Evolutionary conservation across 2,329 filamentous ascomycete species (phyloP).

Genomic region (Fusarium neocosmosporiellum): DNA sequence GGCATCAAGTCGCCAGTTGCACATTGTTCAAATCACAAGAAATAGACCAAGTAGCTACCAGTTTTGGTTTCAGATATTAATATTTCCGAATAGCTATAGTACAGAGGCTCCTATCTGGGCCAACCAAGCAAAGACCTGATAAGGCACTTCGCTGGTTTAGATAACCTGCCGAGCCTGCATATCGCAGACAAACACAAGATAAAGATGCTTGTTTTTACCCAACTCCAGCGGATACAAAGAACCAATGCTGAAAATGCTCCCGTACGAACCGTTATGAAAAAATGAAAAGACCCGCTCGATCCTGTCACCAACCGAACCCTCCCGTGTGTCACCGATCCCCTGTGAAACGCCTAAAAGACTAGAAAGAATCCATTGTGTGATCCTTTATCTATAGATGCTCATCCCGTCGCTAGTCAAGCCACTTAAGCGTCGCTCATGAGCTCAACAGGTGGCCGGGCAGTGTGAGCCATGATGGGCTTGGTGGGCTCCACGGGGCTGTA

Average conservation of each 20-base stretch:
- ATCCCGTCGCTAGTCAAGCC: background rate
- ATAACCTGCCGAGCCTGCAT: conserved; percentile 6
- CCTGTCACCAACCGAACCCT: conserved; percentile 11
- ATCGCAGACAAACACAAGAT: conserved; percentile 11
- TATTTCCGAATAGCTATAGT: conserved; percentile 22
- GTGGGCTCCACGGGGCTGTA: conserved; percentile 55
- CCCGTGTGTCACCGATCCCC: conserved; percentile 2
- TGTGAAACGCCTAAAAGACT: conserved; percentile 37
- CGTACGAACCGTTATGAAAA: conserved; percentile 12
- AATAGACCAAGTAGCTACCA: background rate
- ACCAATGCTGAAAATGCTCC: conserved; percentile 36
- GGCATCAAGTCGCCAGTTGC: background rate
- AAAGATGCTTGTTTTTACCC: conserved; percentile 33
- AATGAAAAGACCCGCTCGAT: conserved; percentile 6
- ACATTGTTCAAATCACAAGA: background rate
- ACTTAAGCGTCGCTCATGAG: conserved; percentile 63
- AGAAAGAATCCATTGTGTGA: background rate
- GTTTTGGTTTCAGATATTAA: conserved; percentile 25
- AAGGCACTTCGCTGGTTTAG: conserved; percentile 9
- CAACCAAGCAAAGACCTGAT: conserved; percentile 14
- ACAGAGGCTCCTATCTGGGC: conserved; percentile 9
- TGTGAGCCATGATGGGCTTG: conserved; percentile 68
- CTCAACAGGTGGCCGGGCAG: conserved; percentile 72
- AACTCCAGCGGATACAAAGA: conserved; percentile 31
- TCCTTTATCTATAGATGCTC: background rate